A percentile compares a stretch with the other conserved stretches of the same genome.
Evolutionary conservation across 2,329 filamentous ascomycete genomes (phyloP).

Genomic region (Zarea fungicola): DNA sequence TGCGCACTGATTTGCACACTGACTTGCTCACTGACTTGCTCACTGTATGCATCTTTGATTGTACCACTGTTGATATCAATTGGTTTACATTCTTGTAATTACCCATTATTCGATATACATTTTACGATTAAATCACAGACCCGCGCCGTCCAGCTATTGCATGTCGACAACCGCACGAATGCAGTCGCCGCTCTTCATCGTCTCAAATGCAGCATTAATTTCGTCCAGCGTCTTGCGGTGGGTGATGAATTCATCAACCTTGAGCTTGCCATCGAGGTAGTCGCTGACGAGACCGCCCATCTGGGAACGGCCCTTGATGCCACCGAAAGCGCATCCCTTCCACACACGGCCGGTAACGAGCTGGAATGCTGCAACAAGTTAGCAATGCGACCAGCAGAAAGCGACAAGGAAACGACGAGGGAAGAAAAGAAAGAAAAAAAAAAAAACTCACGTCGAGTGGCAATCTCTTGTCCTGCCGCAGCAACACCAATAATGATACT

Average conservation of each 20-base stretch:
- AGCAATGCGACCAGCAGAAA: conserved; percentile 17
- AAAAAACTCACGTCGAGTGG: conserved; percentile 73
- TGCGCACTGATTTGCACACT: too few relatives aligned
- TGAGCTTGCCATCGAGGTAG: conserved; percentile 83
- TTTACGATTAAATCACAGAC: background rate
- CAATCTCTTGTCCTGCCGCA: conserved; percentile 91
- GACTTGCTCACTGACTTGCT: too few relatives aligned
- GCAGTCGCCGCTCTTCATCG: conserved; percentile 95
- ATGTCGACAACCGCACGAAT: conserved; percentile 87
- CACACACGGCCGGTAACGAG: conserved; percentile 95
- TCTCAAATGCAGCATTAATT: conserved; percentile 86
- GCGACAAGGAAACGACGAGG: too few relatives aligned
- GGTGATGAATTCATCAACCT: conserved; percentile 99
- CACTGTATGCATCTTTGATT: too few relatives aligned
- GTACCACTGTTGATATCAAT: too few relatives aligned
- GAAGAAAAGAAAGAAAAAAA: background rate
- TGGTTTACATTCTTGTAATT: too few relatives aligned
- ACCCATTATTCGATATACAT: background rate
- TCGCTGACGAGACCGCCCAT: conserved; percentile 81
- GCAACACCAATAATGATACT: conserved; percentile 97
- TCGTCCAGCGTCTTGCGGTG: conserved; percentile 77
- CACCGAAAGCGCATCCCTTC: conserved; percentile 97
- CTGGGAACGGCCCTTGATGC: conserved; percentile 95
- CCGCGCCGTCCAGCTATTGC: conserved; percentile 30
- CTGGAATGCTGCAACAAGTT: conserved; percentile 71